phyloP scores from a whole-genome alignment of 2,329 filamentous ascomycete genomes.

The Pyricularia sp. region DNA sequence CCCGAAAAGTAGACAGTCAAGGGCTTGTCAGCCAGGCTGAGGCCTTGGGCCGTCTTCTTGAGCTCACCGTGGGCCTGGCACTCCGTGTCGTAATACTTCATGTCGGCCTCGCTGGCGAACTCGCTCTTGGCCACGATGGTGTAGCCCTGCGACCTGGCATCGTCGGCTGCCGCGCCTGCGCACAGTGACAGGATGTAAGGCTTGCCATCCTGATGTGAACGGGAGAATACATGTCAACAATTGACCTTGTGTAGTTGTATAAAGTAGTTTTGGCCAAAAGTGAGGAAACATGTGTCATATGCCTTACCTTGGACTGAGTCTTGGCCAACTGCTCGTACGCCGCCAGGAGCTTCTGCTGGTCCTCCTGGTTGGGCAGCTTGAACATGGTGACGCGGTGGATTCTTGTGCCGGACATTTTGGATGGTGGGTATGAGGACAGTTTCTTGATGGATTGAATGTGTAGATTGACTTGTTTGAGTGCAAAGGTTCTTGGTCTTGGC shows the following conservation, averaged over 20 bases:
- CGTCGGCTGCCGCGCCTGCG: constrained; percentile 37
- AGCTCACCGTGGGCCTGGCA: constrained; percentile 33
- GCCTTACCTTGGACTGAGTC: constrained; percentile 32
- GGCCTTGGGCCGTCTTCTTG: constrained; percentile 23
- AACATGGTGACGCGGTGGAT: constrained; percentile 44
- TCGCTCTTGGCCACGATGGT: constrained; percentile 54
- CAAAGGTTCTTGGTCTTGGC: background rate
- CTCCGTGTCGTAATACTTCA: constrained; percentile 58
- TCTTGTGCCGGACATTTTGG: background rate
- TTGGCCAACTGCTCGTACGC: constrained; percentile 31
- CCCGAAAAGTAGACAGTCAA: constrained; percentile 9
- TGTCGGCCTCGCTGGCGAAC: constrained; percentile 56
- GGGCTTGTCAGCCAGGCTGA: constrained; percentile 22
- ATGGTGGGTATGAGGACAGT: background rate
- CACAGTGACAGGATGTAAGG: constrained; percentile 55
- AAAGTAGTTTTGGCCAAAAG: background rate
- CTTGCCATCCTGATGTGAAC: constrained; percentile 49
- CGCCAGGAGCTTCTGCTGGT: constrained; percentile 33
- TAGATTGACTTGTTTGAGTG: background rate
- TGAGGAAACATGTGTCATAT: background rate
- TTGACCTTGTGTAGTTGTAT: background rate
- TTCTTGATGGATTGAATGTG: background rate
- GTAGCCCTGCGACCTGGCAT: constrained; percentile 55
- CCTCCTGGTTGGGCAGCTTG: constrained; percentile 36
- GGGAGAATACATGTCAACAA: background rate